Evolutionary conservation across 2,329 filamentous ascomycete species (phyloP).

Genomic region (Pyrenochaeta sp.): DNA sequence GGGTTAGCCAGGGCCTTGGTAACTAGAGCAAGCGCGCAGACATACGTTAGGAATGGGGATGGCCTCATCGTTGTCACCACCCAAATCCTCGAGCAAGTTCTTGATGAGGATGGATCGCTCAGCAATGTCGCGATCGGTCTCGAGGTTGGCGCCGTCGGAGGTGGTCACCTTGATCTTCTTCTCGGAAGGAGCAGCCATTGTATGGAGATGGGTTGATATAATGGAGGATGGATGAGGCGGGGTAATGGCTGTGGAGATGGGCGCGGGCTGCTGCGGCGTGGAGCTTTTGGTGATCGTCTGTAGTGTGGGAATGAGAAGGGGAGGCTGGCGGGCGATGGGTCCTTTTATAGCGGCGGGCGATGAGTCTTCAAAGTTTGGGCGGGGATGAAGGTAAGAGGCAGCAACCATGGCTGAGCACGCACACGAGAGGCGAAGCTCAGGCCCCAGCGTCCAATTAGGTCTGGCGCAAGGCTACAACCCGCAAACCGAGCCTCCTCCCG

Average conservation of each 20-base stretch:
- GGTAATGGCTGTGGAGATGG: constrained; percentile 23
- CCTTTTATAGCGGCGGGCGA: constrained; percentile 20
- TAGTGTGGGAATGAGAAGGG: constrained; percentile 7
- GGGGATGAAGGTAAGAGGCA: constrained; percentile 16
- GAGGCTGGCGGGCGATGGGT: constrained; percentile 4
- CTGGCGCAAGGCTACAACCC: constrained; percentile 34
- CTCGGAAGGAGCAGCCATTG: constrained; percentile 14
- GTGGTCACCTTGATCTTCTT: constrained; percentile 53
- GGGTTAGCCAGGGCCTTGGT: constrained; percentile 32
- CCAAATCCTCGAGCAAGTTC: constrained; percentile 96
- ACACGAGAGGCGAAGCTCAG: constrained; percentile 26
- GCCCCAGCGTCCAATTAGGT: constrained; percentile 15
- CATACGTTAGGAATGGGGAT: constrained; percentile 84
- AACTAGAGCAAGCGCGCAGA: constrained; percentile 9
- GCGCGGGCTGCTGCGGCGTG: constrained; percentile 3
- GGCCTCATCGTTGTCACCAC: constrained; percentile 67
- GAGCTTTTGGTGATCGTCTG: constrained; percentile 1
- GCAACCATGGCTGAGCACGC: constrained; percentile 18
- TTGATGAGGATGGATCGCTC: constrained; percentile 96
- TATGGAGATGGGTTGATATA: constrained; percentile 5
- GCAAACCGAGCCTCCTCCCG: constrained; percentile 6
- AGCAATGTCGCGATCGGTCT: constrained; percentile 74
- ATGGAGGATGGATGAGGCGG: constrained; percentile 17
- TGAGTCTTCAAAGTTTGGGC: constrained; percentile 15
- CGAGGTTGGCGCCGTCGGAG: constrained; percentile 55